Conservation (phyloP, 2,329 filamentous ascomycete genomes). For the Beauveria sp. region DNA sequence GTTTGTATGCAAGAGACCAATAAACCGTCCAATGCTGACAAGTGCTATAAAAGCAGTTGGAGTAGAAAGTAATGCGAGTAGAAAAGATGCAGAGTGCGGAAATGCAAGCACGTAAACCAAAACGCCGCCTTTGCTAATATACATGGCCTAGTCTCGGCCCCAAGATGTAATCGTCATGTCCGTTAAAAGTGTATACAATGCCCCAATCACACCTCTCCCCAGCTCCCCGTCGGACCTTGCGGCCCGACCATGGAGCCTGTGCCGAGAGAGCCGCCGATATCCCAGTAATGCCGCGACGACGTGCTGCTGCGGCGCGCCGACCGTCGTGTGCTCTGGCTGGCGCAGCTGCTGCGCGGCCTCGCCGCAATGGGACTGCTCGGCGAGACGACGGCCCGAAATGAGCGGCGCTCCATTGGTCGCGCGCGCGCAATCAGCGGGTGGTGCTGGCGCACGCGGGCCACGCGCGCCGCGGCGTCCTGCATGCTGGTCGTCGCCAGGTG, state of each 20-base stretch:
- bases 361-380: constrained; percentile 41
- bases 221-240: constrained; percentile 63
- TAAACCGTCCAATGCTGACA: not conserved
- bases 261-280: constrained; percentile 73
- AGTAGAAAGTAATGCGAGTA: not conserved
- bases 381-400: constrained; percentile 44
- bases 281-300: constrained; percentile 85
- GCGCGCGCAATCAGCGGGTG: constrained; percentile 70
- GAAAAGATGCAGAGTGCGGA: not conserved
- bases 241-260: constrained; percentile 64
- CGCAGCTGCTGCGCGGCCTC: constrained; percentile 60
- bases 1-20: not conserved
- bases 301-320: constrained; percentile 60
- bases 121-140: constrained; percentile 2
- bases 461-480: constrained; percentile 65
- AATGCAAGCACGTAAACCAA: not conserved
- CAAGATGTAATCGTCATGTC: not conserved
- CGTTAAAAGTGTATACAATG: no score
- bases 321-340: constrained; percentile 77
- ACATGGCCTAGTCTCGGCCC: not conserved
- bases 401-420: constrained; percentile 44
- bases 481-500: constrained; percentile 42
- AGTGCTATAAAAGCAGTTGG: not conserved
- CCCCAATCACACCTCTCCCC: constrained; percentile 59
- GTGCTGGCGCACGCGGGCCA: constrained; percentile 77